Evolutionary conservation across 2,329 filamentous ascomycete species (phyloP).

Genomic region (Huntiella moniliformis): DNA sequence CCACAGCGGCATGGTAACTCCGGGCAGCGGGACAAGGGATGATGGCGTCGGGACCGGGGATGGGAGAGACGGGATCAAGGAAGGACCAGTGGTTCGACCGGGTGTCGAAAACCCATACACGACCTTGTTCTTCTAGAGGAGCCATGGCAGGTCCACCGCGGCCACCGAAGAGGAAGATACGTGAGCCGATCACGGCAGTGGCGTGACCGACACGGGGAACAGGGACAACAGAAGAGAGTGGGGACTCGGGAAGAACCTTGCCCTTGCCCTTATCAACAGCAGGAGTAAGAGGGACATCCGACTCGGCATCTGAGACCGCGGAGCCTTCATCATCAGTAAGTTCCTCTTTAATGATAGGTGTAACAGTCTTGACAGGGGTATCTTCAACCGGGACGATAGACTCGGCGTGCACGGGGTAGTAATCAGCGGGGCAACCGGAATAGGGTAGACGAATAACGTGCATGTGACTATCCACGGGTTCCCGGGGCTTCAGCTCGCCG

Average conservation of each 20-base stretch:
- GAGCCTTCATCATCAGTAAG: constrained; percentile 10
- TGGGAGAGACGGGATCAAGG: constrained; percentile 36
- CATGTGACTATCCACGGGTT: constrained; percentile 55
- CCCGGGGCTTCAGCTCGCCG: constrained; percentile 47
- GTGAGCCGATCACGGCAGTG: constrained; percentile 45
- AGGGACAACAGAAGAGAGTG: constrained; percentile 28
- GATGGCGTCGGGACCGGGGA: constrained; percentile 21
- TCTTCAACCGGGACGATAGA: constrained; percentile 19
- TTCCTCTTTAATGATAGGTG: constrained; percentile 5
- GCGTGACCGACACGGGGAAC: constrained; percentile 55
- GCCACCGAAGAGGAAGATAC: constrained; percentile 68
- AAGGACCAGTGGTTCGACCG: constrained; percentile 43
- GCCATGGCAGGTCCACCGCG: constrained; percentile 50
- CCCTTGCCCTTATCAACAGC: constrained; percentile 24
- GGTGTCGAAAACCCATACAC: constrained; percentile 60
- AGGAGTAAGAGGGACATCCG: constrained; percentile 14
- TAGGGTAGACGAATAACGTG: constrained; percentile 45
- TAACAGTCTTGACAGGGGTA: constrained; percentile 13
- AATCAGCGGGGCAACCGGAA: constrained; percentile 38
- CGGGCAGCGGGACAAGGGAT: constrained; percentile 38
- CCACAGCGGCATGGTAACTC: constrained; percentile 49
- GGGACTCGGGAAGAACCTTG: too few species aligned
- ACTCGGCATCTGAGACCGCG: constrained; percentile 16
- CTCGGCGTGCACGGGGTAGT: constrained; percentile 34
- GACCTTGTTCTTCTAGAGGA: constrained; percentile 54